Conservation (phyloP, 2,329 filamentous ascomycete species). For the Stemphylium vesicarium region DNA sequence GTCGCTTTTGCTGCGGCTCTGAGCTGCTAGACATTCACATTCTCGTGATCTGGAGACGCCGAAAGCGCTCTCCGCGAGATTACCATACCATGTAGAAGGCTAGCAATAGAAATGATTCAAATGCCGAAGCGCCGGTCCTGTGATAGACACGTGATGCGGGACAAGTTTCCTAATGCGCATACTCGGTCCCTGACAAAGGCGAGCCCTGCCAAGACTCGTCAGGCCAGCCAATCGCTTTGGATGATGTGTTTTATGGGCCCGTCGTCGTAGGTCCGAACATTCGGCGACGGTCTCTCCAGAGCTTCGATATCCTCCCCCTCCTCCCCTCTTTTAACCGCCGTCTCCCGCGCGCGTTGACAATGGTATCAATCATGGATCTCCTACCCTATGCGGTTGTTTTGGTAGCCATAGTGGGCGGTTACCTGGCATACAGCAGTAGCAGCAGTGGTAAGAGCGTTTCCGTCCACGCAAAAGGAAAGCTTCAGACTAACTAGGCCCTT, state of each 20-base stretch:
- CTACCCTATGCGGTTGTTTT: slow-evolving; percentile 71
- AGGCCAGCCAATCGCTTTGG: background rate
- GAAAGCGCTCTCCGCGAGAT: no score
- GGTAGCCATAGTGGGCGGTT: slow-evolving; percentile 69
- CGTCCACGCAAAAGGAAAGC: background rate
- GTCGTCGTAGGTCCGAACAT: background rate
- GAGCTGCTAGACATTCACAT: background rate
- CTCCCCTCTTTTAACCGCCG: background rate
- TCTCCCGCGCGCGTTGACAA: slow-evolving; percentile 51
- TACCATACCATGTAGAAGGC: no score
- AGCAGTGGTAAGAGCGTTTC: slow-evolving; percentile 63
- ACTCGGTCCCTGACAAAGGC: background rate
- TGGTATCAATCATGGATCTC: slow-evolving; percentile 77
- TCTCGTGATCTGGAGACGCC: no score
- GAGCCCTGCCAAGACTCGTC: background rate
- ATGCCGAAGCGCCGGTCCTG: background rate
- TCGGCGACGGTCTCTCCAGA: background rate
- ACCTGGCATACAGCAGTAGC: slow-evolving; percentile 72
- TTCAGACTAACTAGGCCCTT: background rate
- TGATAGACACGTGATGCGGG: background rate
- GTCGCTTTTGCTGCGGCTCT: slow-evolving; percentile 19
- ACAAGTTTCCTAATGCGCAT: background rate
- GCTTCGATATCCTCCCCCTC: background rate
- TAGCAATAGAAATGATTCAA: background rate
- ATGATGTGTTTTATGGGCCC: background rate